phyloP scores from a whole-genome alignment of 805 yeast genomes.

The Candida ponderosae region DNA sequence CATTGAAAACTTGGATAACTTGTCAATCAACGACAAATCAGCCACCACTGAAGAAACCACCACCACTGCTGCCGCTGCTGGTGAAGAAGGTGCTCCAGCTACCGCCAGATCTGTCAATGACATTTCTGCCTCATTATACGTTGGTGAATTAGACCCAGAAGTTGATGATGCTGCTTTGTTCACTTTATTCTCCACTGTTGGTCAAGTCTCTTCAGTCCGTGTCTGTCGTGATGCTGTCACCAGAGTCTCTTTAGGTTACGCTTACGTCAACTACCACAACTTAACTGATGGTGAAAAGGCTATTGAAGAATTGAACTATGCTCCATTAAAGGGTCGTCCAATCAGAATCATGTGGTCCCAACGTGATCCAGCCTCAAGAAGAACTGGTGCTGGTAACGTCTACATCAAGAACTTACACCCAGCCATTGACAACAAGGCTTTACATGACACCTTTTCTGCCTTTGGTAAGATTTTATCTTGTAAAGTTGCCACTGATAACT shows the following conservation, averaged over 20 bases:
- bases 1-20: conserved; percentile 40
- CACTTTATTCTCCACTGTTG: conserved; percentile 90
- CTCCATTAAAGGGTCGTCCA: conserved; percentile 88
- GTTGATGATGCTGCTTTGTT: conserved; percentile 92
- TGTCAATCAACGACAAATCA: conserved; percentile 29
- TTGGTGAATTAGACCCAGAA: conserved; percentile 90
- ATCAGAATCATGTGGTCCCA: conserved; percentile 99
- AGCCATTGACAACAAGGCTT: conserved; percentile 96
- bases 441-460: conserved; percentile 95
- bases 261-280: conserved; percentile 93
- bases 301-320: conserved; percentile 90
- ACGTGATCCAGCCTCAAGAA: conserved; percentile 94
- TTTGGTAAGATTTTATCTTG: conserved; percentile 94
- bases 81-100: conserved; percentile 18
- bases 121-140: conserved; percentile 82
- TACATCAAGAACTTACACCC: conserved; percentile 98
- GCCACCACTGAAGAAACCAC: conserved; percentile 19
- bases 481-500: conserved; percentile 92
- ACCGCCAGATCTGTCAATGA: conserved; percentile 38
- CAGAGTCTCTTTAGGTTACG: conserved; percentile 95
- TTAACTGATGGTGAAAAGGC: conserved; percentile 89
- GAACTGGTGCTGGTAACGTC: conserved; percentile 92
- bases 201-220: conserved; percentile 93
- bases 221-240: conserved; percentile 98
- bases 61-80: conserved; percentile 22